Evolutionary conservation across 2,329 filamentous ascomycete genomes (phyloP), one percentile per base, ranked within the genome.

Genomic region (Fusarium sp.): DNA sequence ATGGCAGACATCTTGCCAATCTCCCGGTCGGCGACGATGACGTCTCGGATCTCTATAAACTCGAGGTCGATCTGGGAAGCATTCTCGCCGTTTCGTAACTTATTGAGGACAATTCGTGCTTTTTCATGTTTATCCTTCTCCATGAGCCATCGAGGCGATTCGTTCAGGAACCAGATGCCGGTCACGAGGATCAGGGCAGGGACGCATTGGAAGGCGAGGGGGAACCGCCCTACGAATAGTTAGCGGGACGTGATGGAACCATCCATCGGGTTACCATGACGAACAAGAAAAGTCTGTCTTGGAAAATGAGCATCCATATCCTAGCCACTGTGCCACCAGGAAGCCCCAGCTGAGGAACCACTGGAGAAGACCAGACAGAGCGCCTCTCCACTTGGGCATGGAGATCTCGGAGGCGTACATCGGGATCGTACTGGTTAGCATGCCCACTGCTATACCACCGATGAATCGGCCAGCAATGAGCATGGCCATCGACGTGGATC

Each of bases 381-480:
- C 78, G 6, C 83, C 84, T 58, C 84, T 80, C 69, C 81, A 81
- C 7, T 76, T 78, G 5, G 83, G 76, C 42, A 79, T 81, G 7
- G 84, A 82, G 17, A 85, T 68, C 71, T 85, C 84, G 24, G 80
- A 84, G 71, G 83, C 84, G 72, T 87, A 87, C 55, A 87, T 83
- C 4, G 85, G 85, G 24, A 87, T 82, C 0, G 83, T 84, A 35
- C 83, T 81, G 2, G 85, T 85, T 74, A 87, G 81, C 58, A 85
- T 78, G 4, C 86, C 86, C n/a, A 88, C 81, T 1, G 85, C 86
- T 14, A 86, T 63, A 6, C 87, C 87, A 12, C 85, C 86, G 68
- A 87, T 84, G 70, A 86, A 84, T 63, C 87, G 84, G 8, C 86
- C 86, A n/a, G 82, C 77, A 40, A 88, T 85, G 12, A 88, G 77